Conservation (phyloP, 208 protist species). For the Leishmania arabica region DNA sequence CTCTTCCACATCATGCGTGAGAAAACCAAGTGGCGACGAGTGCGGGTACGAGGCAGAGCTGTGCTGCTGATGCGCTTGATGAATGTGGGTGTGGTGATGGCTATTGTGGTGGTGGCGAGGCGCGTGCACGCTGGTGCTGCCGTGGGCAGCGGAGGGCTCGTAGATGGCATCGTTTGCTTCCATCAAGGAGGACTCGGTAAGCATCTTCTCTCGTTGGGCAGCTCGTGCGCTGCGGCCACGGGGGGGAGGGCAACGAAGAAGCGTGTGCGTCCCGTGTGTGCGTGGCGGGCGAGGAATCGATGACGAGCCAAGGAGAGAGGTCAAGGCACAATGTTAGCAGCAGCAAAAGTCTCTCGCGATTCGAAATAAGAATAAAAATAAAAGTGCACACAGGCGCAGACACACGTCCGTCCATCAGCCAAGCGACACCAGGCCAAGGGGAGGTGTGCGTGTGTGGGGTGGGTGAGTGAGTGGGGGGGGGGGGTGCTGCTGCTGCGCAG, state of each 20-base stretch:
- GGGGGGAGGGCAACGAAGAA: not conserved
- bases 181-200: conserved; percentile 10
- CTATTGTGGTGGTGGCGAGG: not conserved
- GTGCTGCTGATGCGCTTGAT: not conserved
- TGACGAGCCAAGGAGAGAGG: not conserved
- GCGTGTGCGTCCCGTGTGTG: not conserved
- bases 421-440: too few relatives aligned
- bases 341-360: not conserved
- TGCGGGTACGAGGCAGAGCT: not conserved
- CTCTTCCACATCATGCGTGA: conserved; percentile 25
- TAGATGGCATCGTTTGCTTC: conserved; percentile 1
- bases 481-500: not conserved
- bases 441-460: too few relatives aligned
- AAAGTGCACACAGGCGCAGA: not conserved
- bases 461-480: too few relatives aligned
- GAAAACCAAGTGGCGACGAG: conserved; percentile 21
- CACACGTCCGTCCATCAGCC: not conserved
- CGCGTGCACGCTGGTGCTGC: not conserved
- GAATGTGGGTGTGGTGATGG: not conserved
- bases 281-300: not conserved
- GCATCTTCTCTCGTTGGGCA: conserved; percentile 9
- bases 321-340: not conserved
- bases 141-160: not conserved
- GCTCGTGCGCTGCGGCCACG: not conserved
- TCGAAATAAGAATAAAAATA: not conserved